phyloP scores from a whole-genome alignment of 129 eudicot genomes.

The Pulicaria dysenterica region DNA sequence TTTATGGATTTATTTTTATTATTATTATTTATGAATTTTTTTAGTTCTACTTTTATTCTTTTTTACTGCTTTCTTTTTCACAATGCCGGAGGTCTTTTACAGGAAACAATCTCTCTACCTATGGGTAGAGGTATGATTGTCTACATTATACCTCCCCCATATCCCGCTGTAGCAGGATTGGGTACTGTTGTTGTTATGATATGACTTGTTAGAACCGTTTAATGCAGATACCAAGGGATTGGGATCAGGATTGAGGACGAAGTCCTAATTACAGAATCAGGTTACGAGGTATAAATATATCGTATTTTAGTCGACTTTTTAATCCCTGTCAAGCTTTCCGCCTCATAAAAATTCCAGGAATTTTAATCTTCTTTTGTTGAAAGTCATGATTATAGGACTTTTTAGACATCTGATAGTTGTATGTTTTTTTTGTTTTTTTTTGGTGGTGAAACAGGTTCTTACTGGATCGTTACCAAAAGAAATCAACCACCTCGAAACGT shows the following conservation, averaged over 20 bases:
- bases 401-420: neutral
- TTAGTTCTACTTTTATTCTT: too few species aligned
- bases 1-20: too few species aligned
- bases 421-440: neutral
- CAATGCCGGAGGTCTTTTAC: too few species aligned
- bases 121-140: too few species aligned
- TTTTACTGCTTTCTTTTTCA: too few species aligned
- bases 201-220: slow-evolving; percentile 1
- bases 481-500: slow-evolving; percentile 69
- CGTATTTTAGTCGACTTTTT: neutral
- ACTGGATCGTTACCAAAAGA: slow-evolving; percentile 91
- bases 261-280: slow-evolving; percentile 89
- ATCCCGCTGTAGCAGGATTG: too few species aligned
- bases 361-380: neutral
- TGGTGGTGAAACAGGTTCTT: slow-evolving; percentile 60
- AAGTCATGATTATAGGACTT: too few species aligned
- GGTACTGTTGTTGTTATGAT: too few species aligned
- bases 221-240: slow-evolving; percentile 79
- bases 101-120: too few species aligned
- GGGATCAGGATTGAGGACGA: slow-evolving; percentile 98
- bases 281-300: slow-evolving; percentile 62
- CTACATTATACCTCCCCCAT: too few species aligned
- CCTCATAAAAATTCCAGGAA: neutral
- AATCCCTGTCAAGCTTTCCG: neutral
- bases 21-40: too few species aligned